A percentile compares a stretch with the other conserved stretches of the same genome.
phyloP scores from a whole-genome alignment of 2,329 filamentous ascomycete species.

The Ascochyta fabae region DNA sequence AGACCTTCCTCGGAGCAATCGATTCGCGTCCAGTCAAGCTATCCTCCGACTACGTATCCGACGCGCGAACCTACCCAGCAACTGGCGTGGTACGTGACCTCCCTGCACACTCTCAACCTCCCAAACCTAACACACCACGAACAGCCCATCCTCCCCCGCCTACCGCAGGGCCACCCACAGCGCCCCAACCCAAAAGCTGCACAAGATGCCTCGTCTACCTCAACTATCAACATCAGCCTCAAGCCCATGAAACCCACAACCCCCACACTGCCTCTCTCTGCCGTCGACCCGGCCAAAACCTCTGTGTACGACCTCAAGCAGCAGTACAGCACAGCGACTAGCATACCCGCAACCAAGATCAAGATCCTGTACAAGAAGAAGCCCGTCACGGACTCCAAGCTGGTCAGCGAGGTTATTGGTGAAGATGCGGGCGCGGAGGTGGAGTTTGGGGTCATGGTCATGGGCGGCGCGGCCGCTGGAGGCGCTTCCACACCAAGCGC shows the following conservation, averaged over 20 bases:
- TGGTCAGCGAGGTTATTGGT: constrained; percentile 73
- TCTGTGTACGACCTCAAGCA: constrained; percentile 81
- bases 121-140: constrained; percentile 1
- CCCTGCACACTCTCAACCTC: constrained; percentile 41
- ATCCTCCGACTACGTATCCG: constrained; percentile 87
- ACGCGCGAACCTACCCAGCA: constrained; percentile 77
- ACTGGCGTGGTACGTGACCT: constrained; percentile 71
- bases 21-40: constrained; percentile 82
- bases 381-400: constrained; percentile 78
- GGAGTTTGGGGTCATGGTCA: constrained; percentile 87
- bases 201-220: constrained; percentile 47
- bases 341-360: constrained; percentile 71
- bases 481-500: constrained; percentile 31
- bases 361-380: constrained; percentile 89
- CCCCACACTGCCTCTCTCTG: constrained; percentile 69
- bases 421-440: constrained; percentile 62
- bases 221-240: constrained; percentile 56
- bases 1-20: constrained; percentile 79
- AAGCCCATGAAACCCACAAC: constrained; percentile 72
- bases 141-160: constrained; percentile 75
- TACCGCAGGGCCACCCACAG: constrained; percentile 62
- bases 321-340: constrained; percentile 67
- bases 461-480: constrained; percentile 64
- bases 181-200: constrained; percentile 52
- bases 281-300: constrained; percentile 68